Percentiles rank a stretch among this genome's conserved stretches.
These are phyloP conservation scores for Euryodendron excelsum DNA, from an alignment of 148 eudicot species.

Conservation along the genomic window DNA sequence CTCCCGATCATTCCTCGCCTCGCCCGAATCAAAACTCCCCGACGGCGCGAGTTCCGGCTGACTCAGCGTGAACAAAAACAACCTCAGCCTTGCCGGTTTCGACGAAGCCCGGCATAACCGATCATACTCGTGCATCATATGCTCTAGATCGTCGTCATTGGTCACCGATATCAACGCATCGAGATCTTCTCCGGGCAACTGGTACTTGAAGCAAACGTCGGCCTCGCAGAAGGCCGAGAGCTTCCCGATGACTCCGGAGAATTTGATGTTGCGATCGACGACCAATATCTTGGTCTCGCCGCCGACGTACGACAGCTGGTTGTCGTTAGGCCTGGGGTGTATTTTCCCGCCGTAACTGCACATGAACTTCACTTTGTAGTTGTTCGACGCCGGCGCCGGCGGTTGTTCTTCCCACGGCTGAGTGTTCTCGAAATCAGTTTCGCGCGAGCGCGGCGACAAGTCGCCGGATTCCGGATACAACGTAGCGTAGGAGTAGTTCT, in stretches of 20 bases:
- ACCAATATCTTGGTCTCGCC: constrained; percentile 82
- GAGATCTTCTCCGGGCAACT: constrained; percentile 81
- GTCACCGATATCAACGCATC: constrained; percentile 87
- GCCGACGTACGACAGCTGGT: constrained; percentile 66
- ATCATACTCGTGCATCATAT: constrained; percentile 91
- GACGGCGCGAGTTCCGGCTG: constrained; percentile 14
- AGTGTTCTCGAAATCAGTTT: constrained; percentile 66
- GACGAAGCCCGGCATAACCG: constrained; percentile 51
- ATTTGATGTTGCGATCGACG: constrained; percentile 58
- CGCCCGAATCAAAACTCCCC: constrained; percentile 38
- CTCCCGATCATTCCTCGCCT: constrained; percentile 41
- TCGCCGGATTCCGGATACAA: constrained; percentile 73
- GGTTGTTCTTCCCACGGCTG: constrained; percentile 50
- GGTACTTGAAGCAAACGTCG: constrained; percentile 59
- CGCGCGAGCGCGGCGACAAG: constrained; percentile 81
- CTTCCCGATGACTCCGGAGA: constrained; percentile 33
- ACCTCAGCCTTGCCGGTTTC: constrained; percentile 63
- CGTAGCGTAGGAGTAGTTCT: constrained; percentile 46
- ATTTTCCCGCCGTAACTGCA: constrained; percentile 83
- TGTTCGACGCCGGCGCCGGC: constrained; percentile 3
- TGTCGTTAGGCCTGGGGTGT: constrained; percentile 73
- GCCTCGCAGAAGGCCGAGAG: constrained; percentile 37
- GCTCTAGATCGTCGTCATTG: constrained; percentile 86
- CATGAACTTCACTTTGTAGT: constrained; percentile 64
- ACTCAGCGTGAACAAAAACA: constrained; percentile 49